phyloP scores from a whole-genome alignment of 2,329 filamentous ascomycete genomes.

The Pseudogymnoascus pannorum region DNA sequence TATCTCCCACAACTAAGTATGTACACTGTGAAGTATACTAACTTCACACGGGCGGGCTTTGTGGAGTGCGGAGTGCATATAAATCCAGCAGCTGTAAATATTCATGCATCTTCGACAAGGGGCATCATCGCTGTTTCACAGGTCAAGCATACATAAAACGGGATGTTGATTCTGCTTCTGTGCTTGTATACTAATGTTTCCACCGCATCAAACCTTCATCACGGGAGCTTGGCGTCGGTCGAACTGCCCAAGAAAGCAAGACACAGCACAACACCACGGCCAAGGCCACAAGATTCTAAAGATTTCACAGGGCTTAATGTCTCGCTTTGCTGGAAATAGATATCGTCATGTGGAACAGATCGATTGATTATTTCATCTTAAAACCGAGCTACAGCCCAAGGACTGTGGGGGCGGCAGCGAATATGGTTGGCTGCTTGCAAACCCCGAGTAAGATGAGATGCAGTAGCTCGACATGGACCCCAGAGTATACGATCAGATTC shows the following conservation, averaged over 20 bases:
- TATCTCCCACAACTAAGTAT: neutral
- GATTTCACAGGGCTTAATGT: neutral
- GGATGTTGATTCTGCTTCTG: neutral
- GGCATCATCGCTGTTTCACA: neutral
- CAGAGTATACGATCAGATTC: neutral
- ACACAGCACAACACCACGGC: neutral
- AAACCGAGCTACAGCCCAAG: neutral
- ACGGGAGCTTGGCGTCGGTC: neutral
- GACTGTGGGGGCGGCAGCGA: neutral
- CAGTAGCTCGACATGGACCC: slow-evolving; percentile 4
- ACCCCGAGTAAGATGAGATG: slow-evolving; percentile 2
- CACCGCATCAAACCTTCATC: neutral
- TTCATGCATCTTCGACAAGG: neutral
- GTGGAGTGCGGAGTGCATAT: slow-evolving; percentile 5
- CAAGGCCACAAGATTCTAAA: neutral
- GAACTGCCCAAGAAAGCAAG: slow-evolving; percentile 2
- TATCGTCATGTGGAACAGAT: slow-evolving; percentile 4
- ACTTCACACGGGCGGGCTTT: neutral
- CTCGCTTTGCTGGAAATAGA: neutral
- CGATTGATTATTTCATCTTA: slow-evolving; percentile 7
- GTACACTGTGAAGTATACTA: neutral
- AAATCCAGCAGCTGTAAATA: neutral
- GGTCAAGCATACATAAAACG: neutral
- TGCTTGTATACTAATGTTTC: neutral
- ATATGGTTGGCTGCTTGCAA: neutral